Conservation (phyloP, 2,329 filamentous ascomycete species). For the Phaeosphaeriaceae sp. region DNA sequence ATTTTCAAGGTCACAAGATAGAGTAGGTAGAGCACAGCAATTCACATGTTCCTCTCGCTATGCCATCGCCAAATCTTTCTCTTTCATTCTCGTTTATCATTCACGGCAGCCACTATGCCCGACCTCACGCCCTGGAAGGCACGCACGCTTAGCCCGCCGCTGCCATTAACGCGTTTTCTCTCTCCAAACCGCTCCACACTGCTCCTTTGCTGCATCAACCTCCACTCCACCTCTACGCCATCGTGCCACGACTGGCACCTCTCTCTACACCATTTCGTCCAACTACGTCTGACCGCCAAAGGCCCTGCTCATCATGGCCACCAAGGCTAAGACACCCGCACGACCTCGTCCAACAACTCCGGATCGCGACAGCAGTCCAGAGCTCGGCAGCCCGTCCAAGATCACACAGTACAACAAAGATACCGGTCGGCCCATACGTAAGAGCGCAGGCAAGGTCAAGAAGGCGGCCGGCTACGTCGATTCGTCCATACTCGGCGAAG, state of each 20-base stretch:
- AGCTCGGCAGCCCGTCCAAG: slow-evolving; percentile 37
- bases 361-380: slow-evolving; percentile 29
- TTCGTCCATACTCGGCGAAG: slow-evolving; percentile 44
- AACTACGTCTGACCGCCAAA: not conserved
- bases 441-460: slow-evolving; percentile 46
- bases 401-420: slow-evolving; percentile 46
- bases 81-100: not conserved
- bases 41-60: not conserved
- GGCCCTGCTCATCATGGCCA: slow-evolving; percentile 11
- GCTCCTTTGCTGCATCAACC: no score
- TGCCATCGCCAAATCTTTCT: not conserved
- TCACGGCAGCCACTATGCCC: not conserved
- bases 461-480: slow-evolving; percentile 50
- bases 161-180: not conserved
- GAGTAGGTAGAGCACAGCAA: not conserved
- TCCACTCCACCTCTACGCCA: not conserved
- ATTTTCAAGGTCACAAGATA: not conserved
- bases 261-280: slow-evolving; percentile 11
- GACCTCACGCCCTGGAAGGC: not conserved
- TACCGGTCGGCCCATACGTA: slow-evolving; percentile 54
- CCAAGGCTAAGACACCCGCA: not conserved
- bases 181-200: not conserved
- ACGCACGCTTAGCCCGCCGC: not conserved
- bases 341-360: slow-evolving; percentile 4
- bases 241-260: no score